Evolutionary conservation across 2,329 filamentous ascomycete genomes (phyloP), one percentile per base, ranked within the genome.

Genomic region (Aspergillus sp.): DNA sequence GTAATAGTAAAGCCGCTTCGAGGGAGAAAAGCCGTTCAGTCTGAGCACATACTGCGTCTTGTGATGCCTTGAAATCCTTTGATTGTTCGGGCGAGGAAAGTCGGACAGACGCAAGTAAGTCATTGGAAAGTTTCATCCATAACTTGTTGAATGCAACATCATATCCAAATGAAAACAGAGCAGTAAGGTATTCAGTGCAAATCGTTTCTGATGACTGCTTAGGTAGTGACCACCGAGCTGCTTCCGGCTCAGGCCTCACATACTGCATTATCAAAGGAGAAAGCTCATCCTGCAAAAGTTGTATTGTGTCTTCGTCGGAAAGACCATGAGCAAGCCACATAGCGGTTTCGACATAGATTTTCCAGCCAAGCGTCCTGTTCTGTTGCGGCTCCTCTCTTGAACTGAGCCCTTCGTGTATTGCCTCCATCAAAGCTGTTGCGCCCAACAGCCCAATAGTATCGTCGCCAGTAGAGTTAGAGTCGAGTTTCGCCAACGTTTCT

Each of bases 21-120:
- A 91, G 73, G 2, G 82, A 75, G 59, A 89, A 88, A 76, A 91
- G 91, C 0, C 89, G 86, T 45, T 81, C 78, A 0, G 87, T 87
- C 65, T 89, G 83, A 6, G 86, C 80, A 9, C 85, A 83, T 24
- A 96, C 81, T 41, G 80, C 78, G 50, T 85, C 81, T 69, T 96
- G 91, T 0, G 91, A 96, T 42, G 81, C 80, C 24, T 84, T 81
- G 64, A 90, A 90, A 17, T 91, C 89, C 60, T 88, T 88, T 0
- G 91, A 92, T 55, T 93, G 86, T 68, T 93, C 91, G 1, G 93
- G 91, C 5, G 90, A 81, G 0, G 91, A 96, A 5, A 85, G 84
- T 53, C 86, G 87, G 56, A 96, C 86, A 38, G 83, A 81, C 32
- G 85, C 79, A 24, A 87, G 78, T n/a, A 96, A 75, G 0, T 80